Base-by-base conservation (phyloP, 2,329 filamentous ascomycete species). In the Emydomyces testavorans region DNA sequence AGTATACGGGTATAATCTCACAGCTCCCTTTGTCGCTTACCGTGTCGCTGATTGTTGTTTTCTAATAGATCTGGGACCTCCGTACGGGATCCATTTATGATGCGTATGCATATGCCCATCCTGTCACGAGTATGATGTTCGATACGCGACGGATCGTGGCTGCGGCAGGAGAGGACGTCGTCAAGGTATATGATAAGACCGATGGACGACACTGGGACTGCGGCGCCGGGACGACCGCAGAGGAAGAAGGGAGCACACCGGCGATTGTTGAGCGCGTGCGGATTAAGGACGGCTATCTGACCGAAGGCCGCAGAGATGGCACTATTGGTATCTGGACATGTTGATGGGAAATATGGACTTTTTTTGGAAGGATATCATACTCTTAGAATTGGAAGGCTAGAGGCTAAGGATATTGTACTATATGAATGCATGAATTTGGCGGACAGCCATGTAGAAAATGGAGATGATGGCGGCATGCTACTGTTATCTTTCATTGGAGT, bases 131-230 rank as follows among this genome's bases (percentile, higher is more conserved):
- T 71, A 94, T 96, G 88, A 94, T 93, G 82, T 98, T 98, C 63
- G 92, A 98, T 66, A 71, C 79, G 11, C 81, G 89, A 45, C 80
- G 89, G 43, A 98, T 98, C 56, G 88, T 92, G 28, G 79, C 84
- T 45, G 90, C 92, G 2, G 88, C 88, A 0, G 85, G 89, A 35
- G 92, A 96, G 65, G 82, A 88, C 59, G 87, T 96, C 20, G 89
- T 92, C 57, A 98, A 98, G 70, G 84, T 98, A 51, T 98, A 96
- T 69, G 92, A 98, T 70, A 96, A 96, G 74, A 82, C 87, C 2
- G 92, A 98, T 62, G 88, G 88, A 34, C 75, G 86, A 52, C 92
- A 96, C 66, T 98, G 92, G 92, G 87, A 94, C 65, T 95, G 89
- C 66, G 92, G 92, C 46, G 82, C 87, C 2, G 90, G 89, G 29